Conservation (phyloP, 1,284 basidiomycete genomes). For the Tetrapyrgos nigripes region DNA sequence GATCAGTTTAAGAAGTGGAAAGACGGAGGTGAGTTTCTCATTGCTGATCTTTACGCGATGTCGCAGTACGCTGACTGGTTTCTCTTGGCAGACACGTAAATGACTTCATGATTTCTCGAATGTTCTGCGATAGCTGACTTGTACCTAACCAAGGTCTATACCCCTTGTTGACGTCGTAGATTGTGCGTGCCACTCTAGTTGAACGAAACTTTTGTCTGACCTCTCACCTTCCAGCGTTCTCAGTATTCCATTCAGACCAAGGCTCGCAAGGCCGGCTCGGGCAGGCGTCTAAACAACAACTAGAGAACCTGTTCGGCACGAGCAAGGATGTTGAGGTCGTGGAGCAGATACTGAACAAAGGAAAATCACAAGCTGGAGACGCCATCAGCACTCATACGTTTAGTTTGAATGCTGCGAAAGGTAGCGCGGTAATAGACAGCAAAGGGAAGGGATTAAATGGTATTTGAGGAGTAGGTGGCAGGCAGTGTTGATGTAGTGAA, state of each 20-base stretch:
- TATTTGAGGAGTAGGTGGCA: conserved; percentile 2
- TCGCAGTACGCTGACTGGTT: conserved; percentile 28
- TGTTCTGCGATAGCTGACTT: conserved; percentile 19
- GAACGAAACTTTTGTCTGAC: conserved; percentile 12
- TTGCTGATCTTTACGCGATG: conserved; percentile 19
- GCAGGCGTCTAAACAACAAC: conserved; percentile 76
- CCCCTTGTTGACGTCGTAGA: conserved; percentile 76
- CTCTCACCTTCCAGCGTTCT: conserved; percentile 48
- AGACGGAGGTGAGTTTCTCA: conserved; percentile 63
- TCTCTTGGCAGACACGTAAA: conserved; percentile 67
- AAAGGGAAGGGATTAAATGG: conserved; percentile 41
- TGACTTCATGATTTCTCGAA: conserved; percentile 23
- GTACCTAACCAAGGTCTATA: conserved; percentile 54
- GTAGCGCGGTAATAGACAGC: conserved; percentile 47
- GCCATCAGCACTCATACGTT: conserved; percentile 40
- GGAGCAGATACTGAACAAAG: conserved; percentile 62
- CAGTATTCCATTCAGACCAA: conserved; percentile 62
- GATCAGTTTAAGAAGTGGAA: conserved; percentile 80
- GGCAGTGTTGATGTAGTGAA: neutral
- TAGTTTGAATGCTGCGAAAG: conserved; percentile 43
- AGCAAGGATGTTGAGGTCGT: conserved; percentile 71
- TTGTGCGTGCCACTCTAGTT: conserved; percentile 53
- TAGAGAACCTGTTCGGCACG: conserved; percentile 74
- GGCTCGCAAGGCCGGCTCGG: conserved; percentile 77
- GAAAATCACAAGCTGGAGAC: conserved; percentile 60